A percentile compares a stretch with the other conserved stretches of the same genome.
Evolutionary conservation across 331 rosid genomes (phyloP).

Genomic region (Pyrus hybrid): DNA sequence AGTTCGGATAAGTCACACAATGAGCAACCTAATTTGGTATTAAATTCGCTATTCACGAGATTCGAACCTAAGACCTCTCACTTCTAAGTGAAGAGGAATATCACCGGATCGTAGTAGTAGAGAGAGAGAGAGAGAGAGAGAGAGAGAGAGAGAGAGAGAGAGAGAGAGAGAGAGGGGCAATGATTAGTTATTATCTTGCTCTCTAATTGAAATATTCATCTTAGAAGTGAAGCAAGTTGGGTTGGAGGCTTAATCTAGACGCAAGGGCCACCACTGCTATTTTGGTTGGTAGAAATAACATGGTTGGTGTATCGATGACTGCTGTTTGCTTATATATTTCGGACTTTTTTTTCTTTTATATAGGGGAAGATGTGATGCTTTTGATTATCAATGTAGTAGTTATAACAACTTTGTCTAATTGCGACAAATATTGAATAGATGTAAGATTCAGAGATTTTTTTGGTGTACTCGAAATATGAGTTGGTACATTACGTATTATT

Average conservation of each 20-base stretch:
- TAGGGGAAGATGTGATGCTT: neutral
- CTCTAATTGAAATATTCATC: neutral
- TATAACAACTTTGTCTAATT: too few relatives aligned
- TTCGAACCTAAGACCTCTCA: too few relatives aligned
- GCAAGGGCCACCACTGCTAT: neutral
- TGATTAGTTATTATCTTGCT: neutral
- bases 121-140: neutral
- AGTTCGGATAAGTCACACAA: too few relatives aligned
- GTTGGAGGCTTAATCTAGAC: neutral
- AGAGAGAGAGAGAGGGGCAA: neutral
- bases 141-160: neutral
- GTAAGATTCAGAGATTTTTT: too few relatives aligned
- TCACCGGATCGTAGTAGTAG: too few relatives aligned
- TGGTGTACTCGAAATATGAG: too few relatives aligned
- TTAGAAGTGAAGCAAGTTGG: conserved; percentile 1
- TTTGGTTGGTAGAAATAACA: neutral
- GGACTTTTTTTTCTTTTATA: neutral
- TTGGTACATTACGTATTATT: too few relatives aligned
- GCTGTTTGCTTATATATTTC: neutral
- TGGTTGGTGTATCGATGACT: neutral
- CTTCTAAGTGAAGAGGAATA: too few relatives aligned
- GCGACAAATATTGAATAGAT: too few relatives aligned
- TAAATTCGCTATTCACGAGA: too few relatives aligned
- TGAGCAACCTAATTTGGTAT: too few relatives aligned
- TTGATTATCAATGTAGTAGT: neutral